Conservation (phyloP, 495 filamentous ascomycete genomes). For the Annulohypoxylon moriforme region DNA sequence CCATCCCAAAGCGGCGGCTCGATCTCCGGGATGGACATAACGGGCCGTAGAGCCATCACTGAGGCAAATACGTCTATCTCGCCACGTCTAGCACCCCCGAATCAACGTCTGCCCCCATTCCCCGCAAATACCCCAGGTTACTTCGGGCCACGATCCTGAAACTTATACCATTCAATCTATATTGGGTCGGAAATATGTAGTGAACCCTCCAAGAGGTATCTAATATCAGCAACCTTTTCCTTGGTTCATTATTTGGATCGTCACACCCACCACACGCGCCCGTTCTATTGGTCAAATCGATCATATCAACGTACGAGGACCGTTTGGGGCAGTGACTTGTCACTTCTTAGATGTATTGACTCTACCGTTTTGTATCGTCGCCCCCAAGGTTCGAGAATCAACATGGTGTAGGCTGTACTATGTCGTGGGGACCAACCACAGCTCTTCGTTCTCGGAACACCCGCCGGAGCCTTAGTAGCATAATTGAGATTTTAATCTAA, state of each 20-base stretch:
- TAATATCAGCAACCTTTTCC: constrained; percentile 22
- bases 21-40: constrained; percentile 48
- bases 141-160: constrained; percentile 44
- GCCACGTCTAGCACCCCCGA: constrained; percentile 33
- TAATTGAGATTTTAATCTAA: constrained; percentile 44
- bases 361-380: constrained; percentile 22
- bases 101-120: constrained; percentile 33
- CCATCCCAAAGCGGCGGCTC: constrained; percentile 39
- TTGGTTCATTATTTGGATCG: constrained; percentile 40
- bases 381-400: constrained; percentile 31
- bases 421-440: constrained; percentile 29
- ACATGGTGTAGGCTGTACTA: constrained; percentile 19
- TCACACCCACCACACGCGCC: neutral
- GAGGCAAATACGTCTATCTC: constrained; percentile 27
- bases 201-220: constrained; percentile 22
- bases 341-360: constrained; percentile 7
- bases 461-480: constrained; percentile 40
- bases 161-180: constrained; percentile 43
- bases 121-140: constrained; percentile 46
- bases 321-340: constrained; percentile 34
- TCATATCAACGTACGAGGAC: constrained; percentile 14
- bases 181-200: constrained; percentile 35
- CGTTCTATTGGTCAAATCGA: constrained; percentile 26
- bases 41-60: constrained; percentile 47
- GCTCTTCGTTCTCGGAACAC: constrained; percentile 30